Percentiles rank a stretch among this genome's conserved stretches.
Conservation (phyloP, 2,329 filamentous ascomycete genomes). For the Daldinia sp. region DNA sequence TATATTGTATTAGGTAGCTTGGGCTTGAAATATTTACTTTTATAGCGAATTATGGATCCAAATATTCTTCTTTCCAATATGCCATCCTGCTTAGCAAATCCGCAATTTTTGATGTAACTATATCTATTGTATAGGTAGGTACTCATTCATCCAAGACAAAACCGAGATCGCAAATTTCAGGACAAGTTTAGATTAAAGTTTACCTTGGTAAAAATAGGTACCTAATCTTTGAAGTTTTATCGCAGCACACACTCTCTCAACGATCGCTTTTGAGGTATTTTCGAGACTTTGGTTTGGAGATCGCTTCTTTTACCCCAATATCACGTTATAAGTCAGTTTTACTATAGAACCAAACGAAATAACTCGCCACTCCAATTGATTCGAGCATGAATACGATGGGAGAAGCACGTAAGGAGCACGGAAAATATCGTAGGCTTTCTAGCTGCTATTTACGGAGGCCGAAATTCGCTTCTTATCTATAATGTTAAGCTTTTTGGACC, state of each 20-base stretch:
- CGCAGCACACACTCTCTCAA: background rate
- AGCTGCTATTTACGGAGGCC: slow-evolving; percentile 27
- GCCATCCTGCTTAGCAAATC: background rate
- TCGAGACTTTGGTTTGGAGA: background rate
- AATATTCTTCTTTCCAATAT: background rate
- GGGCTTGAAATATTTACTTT: background rate
- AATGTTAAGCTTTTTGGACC: slow-evolving; percentile 23
- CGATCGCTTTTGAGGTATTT: background rate
- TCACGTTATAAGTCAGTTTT: background rate
- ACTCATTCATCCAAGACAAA: background rate
- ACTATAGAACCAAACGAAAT: slow-evolving; percentile 5
- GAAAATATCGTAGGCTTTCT: slow-evolving; percentile 21
- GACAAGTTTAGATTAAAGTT: background rate
- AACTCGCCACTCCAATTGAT: slow-evolving; percentile 8
- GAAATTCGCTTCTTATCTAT: slow-evolving; percentile 20
- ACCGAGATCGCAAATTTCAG: background rate
- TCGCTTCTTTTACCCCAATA: slow-evolving; percentile 6
- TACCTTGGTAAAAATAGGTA: background rate
- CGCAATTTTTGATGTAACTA: background rate
- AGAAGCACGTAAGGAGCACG: slow-evolving; percentile 33
- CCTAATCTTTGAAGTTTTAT: background rate
- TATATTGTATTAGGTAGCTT: background rate
- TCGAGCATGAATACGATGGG: slow-evolving; percentile 10
- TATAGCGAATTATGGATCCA: background rate
- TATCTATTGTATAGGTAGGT: background rate